Percentiles rank a stretch among this genome's conserved stretches.
Evolutionary conservation across 352 stramenopile genomes (phyloP).

Genomic region (Globisporangium polare): DNA sequence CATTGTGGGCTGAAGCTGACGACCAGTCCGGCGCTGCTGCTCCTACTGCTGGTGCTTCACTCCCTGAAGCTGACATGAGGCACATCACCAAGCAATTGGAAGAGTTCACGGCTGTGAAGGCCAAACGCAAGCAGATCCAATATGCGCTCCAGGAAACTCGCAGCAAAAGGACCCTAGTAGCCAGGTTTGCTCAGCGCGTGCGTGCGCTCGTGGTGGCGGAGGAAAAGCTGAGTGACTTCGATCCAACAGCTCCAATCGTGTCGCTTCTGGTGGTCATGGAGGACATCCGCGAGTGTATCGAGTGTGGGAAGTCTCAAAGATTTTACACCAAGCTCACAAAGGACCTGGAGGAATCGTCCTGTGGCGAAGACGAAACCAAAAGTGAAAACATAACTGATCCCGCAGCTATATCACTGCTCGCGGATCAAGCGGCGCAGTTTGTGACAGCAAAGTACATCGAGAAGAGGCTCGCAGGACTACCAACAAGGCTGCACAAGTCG

Average conservation of each 20-base stretch:
- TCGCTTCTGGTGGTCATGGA: constrained; percentile 17
- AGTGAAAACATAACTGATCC: background rate
- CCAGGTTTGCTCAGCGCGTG: constrained; percentile 20
- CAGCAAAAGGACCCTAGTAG: constrained; percentile 8
- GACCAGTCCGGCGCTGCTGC: background rate
- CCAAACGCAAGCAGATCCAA: constrained; percentile 18
- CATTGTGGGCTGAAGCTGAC: background rate
- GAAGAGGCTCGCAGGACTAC: constrained; percentile 25
- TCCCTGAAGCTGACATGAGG: constrained; percentile 23
- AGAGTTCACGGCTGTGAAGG: constrained; percentile 19
- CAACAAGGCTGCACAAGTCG: constrained; percentile 20
- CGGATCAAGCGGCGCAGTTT: constrained; percentile 7
- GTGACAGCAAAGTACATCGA: constrained; percentile 20
- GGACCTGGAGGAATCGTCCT: background rate
- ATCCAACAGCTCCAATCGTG: constrained; percentile 9
- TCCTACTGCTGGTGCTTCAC: background rate
- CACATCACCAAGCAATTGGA: constrained; percentile 27
- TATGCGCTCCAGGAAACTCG: constrained; percentile 11
- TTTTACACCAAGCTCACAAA: constrained; percentile 4
- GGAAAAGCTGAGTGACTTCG: constrained; percentile 15
- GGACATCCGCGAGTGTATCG: constrained; percentile 6
- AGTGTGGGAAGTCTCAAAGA: background rate
- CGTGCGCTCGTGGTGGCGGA: constrained; percentile 24
- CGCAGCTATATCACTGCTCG: background rate
- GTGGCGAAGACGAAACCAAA: background rate